These are phyloP conservation scores for Cordyceps tenuipes DNA, from an alignment of 2,329 filamentous ascomycete genomes.

Conservation along the genomic window DNA sequence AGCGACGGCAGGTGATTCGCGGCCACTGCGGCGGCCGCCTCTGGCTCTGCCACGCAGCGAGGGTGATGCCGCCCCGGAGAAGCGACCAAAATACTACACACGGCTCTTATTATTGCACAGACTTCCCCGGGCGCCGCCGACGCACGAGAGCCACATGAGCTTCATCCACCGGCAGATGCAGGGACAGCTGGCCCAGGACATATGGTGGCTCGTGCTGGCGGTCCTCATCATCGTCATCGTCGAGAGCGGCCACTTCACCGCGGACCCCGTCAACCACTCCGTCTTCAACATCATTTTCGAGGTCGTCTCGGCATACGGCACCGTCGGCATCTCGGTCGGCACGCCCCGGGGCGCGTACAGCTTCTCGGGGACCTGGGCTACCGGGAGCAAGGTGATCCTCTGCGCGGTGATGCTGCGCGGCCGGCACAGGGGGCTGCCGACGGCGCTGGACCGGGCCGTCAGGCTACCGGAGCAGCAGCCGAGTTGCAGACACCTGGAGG, in stretches of 20 bases:
- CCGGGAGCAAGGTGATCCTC: slow-evolving; percentile 49
- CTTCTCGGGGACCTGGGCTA: slow-evolving; percentile 46
- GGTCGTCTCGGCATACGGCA: slow-evolving; percentile 50
- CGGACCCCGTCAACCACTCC: slow-evolving; percentile 43
- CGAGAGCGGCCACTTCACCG: slow-evolving; percentile 46
- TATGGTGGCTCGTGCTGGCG: slow-evolving; percentile 57
- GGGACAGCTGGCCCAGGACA: slow-evolving; percentile 57
- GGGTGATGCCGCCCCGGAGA: not conserved
- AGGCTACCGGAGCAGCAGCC: slow-evolving; percentile 30
- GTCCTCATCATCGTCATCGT: slow-evolving; percentile 52
- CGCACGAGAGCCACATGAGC: slow-evolving; percentile 30
- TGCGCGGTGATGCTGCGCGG: slow-evolving; percentile 49
- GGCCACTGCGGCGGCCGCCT: not conserved
- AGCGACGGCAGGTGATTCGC: not conserved
- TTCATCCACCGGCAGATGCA: slow-evolving; percentile 50
- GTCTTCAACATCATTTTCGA: slow-evolving; percentile 55
- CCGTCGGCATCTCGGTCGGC: slow-evolving; percentile 52
- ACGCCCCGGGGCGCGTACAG: slow-evolving; percentile 45
- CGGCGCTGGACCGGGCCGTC: slow-evolving; percentile 46
- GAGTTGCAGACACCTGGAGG: slow-evolving; percentile 17
- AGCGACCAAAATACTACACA: not conserved
- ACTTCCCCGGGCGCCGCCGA: no score
- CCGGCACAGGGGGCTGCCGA: slow-evolving; percentile 47
- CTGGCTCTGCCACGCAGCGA: no score
- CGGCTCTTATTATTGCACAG: not conserved